Evolutionary conservation across 2,329 filamentous ascomycete genomes (phyloP).

Genomic region (Botrytis aclada): DNA sequence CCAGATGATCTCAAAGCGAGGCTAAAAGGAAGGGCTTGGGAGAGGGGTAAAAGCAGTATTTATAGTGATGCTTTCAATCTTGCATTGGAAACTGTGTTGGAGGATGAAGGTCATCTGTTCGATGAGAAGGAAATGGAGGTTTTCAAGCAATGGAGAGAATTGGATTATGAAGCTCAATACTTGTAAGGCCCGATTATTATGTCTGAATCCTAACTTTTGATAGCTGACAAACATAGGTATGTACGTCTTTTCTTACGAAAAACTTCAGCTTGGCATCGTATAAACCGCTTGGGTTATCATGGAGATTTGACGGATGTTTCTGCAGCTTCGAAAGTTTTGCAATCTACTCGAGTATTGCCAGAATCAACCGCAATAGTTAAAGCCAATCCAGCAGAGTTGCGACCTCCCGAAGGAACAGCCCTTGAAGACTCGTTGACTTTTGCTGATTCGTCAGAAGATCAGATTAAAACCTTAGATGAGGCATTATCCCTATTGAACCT

Average conservation of each 20-base stretch:
- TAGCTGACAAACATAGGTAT: constrained; percentile 54
- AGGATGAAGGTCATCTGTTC: constrained; percentile 86
- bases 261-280: constrained; percentile 84
- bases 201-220: neutral
- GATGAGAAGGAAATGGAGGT: constrained; percentile 72
- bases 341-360: constrained; percentile 56
- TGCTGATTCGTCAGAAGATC: constrained; percentile 71
- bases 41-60: constrained; percentile 77
- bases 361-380: constrained; percentile 23
- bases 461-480: constrained; percentile 76
- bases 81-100: constrained; percentile 81
- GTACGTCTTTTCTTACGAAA: constrained; percentile 92
- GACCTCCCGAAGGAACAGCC: constrained; percentile 45
- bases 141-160: constrained; percentile 69
- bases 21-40: constrained; percentile 61
- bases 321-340: constrained; percentile 62
- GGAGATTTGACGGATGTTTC: constrained; percentile 76
- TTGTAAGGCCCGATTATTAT: constrained; percentile 55
- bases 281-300: constrained; percentile 73
- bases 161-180: constrained; percentile 86
- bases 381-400: constrained; percentile 45
- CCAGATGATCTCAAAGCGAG: constrained; percentile 45
- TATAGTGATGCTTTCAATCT: constrained; percentile 98
- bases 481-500: constrained; percentile 78
- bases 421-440: constrained; percentile 66